These are phyloP conservation scores for Sugiyamaella marilandica DNA, from an alignment of 805 yeast species.

Conservation along the genomic window DNA sequence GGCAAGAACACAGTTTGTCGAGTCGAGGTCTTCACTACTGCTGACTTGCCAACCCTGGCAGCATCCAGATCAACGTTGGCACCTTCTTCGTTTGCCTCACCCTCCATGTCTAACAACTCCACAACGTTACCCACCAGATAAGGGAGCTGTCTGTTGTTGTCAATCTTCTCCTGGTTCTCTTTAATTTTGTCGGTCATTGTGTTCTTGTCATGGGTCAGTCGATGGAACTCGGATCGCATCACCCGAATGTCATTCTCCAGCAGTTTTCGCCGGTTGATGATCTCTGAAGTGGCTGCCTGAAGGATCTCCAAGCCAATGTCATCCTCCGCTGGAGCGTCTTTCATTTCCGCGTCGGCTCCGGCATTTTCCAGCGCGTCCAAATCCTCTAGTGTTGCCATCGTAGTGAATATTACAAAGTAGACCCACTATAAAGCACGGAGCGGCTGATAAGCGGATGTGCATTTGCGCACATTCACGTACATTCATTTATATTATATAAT, in stretches of 20 bases:
- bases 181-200: constrained; percentile 91
- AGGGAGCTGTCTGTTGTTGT: constrained; percentile 92
- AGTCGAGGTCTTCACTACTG: constrained; percentile 95
- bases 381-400: constrained; percentile 83
- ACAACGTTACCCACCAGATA: constrained; percentile 95
- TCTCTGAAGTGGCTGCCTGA: constrained; percentile 71
- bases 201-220: constrained; percentile 86
- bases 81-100: constrained; percentile 74
- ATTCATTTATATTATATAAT: too few relatives aligned
- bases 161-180: constrained; percentile 93
- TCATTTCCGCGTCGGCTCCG: constrained; percentile 36
- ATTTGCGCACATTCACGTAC: neutral
- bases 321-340: constrained; percentile 41
- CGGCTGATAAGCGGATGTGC: neutral
- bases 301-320: constrained; percentile 80
- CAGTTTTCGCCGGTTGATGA: constrained; percentile 77
- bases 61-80: constrained; percentile 93
- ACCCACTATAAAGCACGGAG: neutral
- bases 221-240: constrained; percentile 85
- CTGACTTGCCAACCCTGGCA: constrained; percentile 90
- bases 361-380: constrained; percentile 49
- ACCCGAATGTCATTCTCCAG: constrained; percentile 94
- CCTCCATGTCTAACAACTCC: constrained; percentile 86
- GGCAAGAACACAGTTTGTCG: constrained; percentile 97
- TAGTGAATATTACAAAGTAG: neutral